These are phyloP conservation scores for Oryza meridionalis DNA, from an alignment of 176 grass and related monocot genomes.

Conservation along the genomic window DNA sequence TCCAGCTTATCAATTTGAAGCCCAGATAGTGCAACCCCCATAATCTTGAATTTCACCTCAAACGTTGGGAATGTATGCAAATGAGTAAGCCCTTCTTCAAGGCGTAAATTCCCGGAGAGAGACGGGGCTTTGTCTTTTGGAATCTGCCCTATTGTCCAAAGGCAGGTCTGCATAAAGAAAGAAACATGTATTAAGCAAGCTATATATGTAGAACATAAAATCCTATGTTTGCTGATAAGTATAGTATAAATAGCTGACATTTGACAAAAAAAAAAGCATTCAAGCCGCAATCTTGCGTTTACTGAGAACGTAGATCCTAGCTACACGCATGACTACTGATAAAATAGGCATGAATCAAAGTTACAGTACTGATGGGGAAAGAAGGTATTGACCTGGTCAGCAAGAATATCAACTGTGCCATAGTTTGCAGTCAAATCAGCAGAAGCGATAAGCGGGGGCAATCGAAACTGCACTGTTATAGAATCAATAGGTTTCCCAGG, in stretches of 20 bases:
- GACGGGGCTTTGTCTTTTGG: conserved; percentile 91
- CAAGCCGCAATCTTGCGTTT: not conserved
- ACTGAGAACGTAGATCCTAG: not conserved
- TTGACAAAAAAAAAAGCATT: not conserved
- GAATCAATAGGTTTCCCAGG: conserved; percentile 96
- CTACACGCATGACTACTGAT: not conserved
- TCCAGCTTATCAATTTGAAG: conserved; percentile 96
- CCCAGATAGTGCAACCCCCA: conserved; percentile 83
- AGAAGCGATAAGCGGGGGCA: conserved; percentile 80
- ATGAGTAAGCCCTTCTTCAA: conserved; percentile 63
- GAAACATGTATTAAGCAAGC: not conserved
- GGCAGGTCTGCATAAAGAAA: conserved; percentile 66
- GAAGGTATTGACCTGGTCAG: conserved; percentile 67
- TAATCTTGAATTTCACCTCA: conserved; percentile 89
- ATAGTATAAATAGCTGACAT: not conserved
- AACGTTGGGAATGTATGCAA: conserved; percentile 74
- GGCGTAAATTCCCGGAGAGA: conserved; percentile 78
- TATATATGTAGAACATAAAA: not conserved
- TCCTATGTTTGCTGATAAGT: not conserved
- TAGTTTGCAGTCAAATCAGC: conserved; percentile 91
- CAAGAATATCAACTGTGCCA: conserved; percentile 85
- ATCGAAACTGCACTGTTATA: conserved; percentile 78
- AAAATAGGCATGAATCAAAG: not conserved
- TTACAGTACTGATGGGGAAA: not conserved
- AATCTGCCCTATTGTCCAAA: conserved; percentile 88